Conservation (phyloP, 108 stramenopile species). For the Conticribra weissflogii region DNA sequence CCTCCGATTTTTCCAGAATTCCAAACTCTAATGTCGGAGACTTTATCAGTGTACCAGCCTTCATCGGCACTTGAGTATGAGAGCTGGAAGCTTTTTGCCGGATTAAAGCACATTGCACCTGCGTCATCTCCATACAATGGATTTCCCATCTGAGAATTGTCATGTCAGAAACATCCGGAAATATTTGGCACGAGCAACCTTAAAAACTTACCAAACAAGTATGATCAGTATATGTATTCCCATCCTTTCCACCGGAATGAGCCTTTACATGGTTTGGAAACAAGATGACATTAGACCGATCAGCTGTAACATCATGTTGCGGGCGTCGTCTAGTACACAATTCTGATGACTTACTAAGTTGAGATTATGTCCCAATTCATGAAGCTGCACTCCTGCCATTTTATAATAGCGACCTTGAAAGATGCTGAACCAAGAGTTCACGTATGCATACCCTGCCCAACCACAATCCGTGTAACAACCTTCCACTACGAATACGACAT, state of each 20-base stretch:
- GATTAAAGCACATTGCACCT: slow-evolving; percentile 37
- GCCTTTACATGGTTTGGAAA: slow-evolving; percentile 4
- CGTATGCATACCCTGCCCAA: slow-evolving; percentile 36
- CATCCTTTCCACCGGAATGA: slow-evolving; percentile 25
- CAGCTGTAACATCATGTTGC: neutral
- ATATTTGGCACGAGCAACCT: neutral
- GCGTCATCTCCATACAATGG: slow-evolving; percentile 19
- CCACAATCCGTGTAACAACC: slow-evolving; percentile 31
- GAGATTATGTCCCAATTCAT: slow-evolving; percentile 33
- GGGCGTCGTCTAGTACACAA: too few species aligned
- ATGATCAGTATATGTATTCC: slow-evolving; percentile 18
- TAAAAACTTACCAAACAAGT: slow-evolving; percentile 10
- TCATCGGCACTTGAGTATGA: slow-evolving; percentile 7
- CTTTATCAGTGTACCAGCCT: slow-evolving; percentile 32
- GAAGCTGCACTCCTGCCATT: slow-evolving; percentile 16
- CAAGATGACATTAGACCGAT: neutral
- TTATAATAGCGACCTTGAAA: slow-evolving; percentile 27
- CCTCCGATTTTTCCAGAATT: slow-evolving; percentile 7
- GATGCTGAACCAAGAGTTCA: slow-evolving; percentile 33
- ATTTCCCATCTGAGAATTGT: slow-evolving; percentile 18
- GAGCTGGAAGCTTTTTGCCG: slow-evolving; percentile 42
- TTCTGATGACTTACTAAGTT: slow-evolving; percentile 23
- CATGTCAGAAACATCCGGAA: neutral
- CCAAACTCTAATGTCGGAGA: slow-evolving; percentile 2
- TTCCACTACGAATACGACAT: slow-evolving; percentile 30